Evolutionary conservation across 73 alveolate genomes (phyloP).

Genomic region (Tetrahymena elliotti): DNA sequence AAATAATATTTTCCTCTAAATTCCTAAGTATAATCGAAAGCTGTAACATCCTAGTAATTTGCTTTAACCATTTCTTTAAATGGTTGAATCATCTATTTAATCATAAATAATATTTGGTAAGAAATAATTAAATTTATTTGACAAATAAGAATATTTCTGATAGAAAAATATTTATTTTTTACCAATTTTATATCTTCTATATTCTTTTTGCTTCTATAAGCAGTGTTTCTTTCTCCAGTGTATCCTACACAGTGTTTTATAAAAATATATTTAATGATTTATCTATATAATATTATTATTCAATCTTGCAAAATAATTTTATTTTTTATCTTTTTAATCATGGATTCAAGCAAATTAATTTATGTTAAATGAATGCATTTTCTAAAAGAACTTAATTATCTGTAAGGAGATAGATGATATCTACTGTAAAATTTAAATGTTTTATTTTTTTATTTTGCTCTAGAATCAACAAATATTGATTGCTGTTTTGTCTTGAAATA

Average conservation of each 20-base stretch:
- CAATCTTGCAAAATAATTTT: too few relatives aligned
- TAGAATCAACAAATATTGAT: not conserved
- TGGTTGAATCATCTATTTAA: not conserved
- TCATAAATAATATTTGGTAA: too few relatives aligned
- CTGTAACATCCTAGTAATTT: not conserved
- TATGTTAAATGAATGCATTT: too few relatives aligned
- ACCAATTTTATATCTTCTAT: not conserved
- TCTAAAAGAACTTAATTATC: too few relatives aligned
- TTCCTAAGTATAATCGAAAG: not conserved
- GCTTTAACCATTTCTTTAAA: not conserved
- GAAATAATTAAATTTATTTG: too few relatives aligned
- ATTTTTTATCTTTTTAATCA: too few relatives aligned
- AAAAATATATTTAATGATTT: not conserved
- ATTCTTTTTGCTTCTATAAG: not conserved
- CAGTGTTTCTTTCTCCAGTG: not conserved
- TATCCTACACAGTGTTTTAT: not conserved
- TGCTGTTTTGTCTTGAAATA: not conserved
- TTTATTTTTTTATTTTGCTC: too few relatives aligned
- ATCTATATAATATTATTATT: too few relatives aligned
- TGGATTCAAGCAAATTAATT: too few relatives aligned
- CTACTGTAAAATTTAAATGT: too few relatives aligned
- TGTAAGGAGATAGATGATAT: too few relatives aligned
- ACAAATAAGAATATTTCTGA: not conserved
- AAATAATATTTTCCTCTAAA: not conserved
- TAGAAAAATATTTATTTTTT: not conserved